Base-by-base conservation (phyloP, 2,329 filamentous ascomycete genomes). In the Epichloe sylvatica region DNA sequence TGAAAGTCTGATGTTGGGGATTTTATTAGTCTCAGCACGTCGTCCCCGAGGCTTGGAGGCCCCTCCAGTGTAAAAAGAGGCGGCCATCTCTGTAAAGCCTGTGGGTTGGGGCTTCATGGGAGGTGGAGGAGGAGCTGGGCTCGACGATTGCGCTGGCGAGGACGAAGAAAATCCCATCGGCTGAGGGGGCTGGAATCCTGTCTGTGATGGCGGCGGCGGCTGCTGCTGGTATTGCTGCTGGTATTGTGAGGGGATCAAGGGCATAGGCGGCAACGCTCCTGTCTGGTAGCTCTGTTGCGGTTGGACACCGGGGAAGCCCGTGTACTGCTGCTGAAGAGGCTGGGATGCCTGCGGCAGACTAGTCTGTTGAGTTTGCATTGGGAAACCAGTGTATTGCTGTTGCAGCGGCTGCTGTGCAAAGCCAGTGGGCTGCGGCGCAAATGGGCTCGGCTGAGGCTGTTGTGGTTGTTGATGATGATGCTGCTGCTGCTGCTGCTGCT, bases 1-100 rank as follows among this genome's bases (percentile, higher is more conserved):
- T 3, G 90, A 95, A 53, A 98, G 71, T 46, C 92, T 79, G 56
- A 97, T 94, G 64, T 86, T 97, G 30, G 92, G 92, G 50, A 98
- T 96, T 70, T 85, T 92, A 58, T 78, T 82, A 12, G 73, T 65
- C 59, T 71, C 67, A 7, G 71, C 64, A 52, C 71, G 64, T 54
- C 70, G 67, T 25, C 70, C 69, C 55, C 69, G 66, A 2, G 75
- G 61, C 50, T 72, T 69, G 39, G 70, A 56, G 47, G 66, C 62
- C 25, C 70, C 69, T 5, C 70, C 69, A 0, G 74, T 73, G 55
- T 80, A 78, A 64, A 83, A 83, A 7, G 79, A 83, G 36, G 80
- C 78, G 9, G 80, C 77, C 78, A 83, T 83, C 55, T 81, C 75
- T 48, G 68, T 73, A 62, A 83, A 84, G 23, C 80, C 80, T 1